phyloP scores from a whole-genome alignment of 805 yeast species.

The Starmerella bombicola region DNA sequence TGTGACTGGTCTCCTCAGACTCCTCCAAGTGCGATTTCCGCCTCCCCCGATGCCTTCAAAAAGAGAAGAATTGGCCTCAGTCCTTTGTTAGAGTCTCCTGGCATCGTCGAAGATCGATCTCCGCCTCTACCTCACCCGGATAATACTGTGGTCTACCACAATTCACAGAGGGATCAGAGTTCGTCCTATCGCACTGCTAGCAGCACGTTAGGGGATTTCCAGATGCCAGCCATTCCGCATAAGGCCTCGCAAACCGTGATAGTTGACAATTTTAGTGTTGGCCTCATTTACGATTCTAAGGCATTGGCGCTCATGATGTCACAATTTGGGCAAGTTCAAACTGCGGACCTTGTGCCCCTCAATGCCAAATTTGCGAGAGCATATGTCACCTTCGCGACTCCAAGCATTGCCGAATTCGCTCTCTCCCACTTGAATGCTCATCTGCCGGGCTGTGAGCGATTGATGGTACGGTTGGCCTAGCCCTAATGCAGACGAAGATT shows the following conservation, averaged over 20 bases:
- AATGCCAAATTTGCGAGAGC: constrained; percentile 7
- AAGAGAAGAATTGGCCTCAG: background rate
- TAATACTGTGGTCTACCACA: background rate
- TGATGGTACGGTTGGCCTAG: constrained; percentile 15
- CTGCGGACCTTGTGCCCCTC: constrained; percentile 12
- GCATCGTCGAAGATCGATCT: background rate
- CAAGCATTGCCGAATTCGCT: constrained; percentile 14
- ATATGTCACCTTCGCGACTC: constrained; percentile 13
- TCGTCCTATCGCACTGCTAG: background rate
- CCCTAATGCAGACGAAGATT: no score
- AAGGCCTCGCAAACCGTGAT: constrained; percentile 17
- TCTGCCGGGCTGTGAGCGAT: constrained; percentile 1
- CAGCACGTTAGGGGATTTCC: background rate
- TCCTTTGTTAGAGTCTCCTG: background rate
- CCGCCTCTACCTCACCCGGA: background rate
- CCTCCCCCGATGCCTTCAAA: background rate
- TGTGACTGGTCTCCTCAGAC: background rate
- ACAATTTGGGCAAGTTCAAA: constrained; percentile 14
- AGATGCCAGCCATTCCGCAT: background rate
- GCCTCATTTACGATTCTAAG: constrained; percentile 1
- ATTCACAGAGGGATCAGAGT: background rate
- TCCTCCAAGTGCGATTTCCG: background rate
- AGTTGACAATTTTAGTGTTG: constrained; percentile 13
- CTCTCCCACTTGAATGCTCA: constrained; percentile 2
- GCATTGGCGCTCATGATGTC: constrained; percentile 5